Evolutionary conservation across 257 asterid species (phyloP), one percentile per base, ranked within the genome.

Genomic region (Buddleja alternifolia): DNA sequence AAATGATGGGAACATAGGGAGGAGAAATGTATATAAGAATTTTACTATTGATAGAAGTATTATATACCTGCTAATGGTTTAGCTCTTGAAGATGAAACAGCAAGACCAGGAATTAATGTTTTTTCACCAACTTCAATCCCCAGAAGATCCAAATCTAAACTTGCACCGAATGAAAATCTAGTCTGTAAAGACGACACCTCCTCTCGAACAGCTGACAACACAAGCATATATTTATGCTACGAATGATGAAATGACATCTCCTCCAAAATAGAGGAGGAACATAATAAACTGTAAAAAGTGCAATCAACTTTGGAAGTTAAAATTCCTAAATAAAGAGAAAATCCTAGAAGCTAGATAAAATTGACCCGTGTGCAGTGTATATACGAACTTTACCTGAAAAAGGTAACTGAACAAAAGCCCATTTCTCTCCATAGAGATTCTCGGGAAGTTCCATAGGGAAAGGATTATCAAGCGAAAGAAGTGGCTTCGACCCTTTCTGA

Each of bases 321-420:
- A 55, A 64, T 29, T 29, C 3, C 5, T 29, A 1, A 29, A 2
- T 29, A 29, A 29, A 29, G 34, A 29, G 34, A 29, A 5, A 29
- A 29, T 29, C 5, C 5, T 29, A 5, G 5, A 29, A 29, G 34
- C 34, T 29, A 29, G 34, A 5, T 29, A 29, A 5, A 29, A 29
- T 29, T 29, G 34, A 29, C n/a, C n/a, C n/a, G n/a, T n/a, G n/a
- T n/a, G n/a, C n/a, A n/a, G n/a, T n/a, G 5, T 29, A 29, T 29
- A 29, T 29, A 29, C 34, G 34, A 29, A 29, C 5, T 29, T 29
- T 29, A 90, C 97, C 95, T 75, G 97, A 81, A 64, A 86, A 87
- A 2, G 97, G 98, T 66, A 90, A 74, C 83, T 93, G 96, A 32
- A 93, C 97, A 69, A 90, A 90, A 34, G 97, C 96, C 96, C 97